A percentile compares a stretch with the other conserved stretches of the same genome.
Evolutionary conservation across 2,329 filamentous ascomycete genomes (phyloP).

Genomic region (Colletotrichum graminicola): DNA sequence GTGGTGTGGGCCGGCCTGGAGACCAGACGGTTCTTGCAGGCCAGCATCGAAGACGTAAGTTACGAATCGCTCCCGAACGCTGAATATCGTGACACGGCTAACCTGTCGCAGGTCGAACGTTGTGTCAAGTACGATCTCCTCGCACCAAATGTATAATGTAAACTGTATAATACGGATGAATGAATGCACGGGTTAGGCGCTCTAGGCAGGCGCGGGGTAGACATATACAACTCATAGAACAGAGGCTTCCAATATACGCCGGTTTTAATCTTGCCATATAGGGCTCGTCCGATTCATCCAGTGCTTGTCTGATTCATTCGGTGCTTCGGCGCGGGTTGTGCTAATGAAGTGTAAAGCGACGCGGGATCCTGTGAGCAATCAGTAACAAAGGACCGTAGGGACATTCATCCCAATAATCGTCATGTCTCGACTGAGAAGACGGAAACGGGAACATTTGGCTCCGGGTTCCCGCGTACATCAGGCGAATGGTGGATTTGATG

Average conservation of each 20-base stretch:
- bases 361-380: not conserved
- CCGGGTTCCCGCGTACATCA: no score
- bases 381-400: not conserved
- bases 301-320: no score
- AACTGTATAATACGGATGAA: slow-evolving; percentile 37
- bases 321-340: not conserved
- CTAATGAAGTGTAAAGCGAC: not conserved
- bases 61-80: not conserved
- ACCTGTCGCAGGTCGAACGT: slow-evolving; percentile 73
- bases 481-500: not conserved
- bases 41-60: slow-evolving; percentile 87
- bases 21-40: slow-evolving; percentile 88
- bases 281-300: not conserved
- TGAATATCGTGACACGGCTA: slow-evolving; percentile 34
- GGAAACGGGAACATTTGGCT: not conserved
- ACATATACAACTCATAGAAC: slow-evolving; percentile 26
- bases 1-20: slow-evolving; percentile 93
- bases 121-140: slow-evolving; percentile 93
- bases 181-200: slow-evolving; percentile 31
- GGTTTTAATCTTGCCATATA: not conserved
- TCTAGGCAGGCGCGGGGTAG: slow-evolving; percentile 20
- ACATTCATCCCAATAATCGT: not conserved
- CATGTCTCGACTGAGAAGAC: not conserved
- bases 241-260: slow-evolving; percentile 29
- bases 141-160: slow-evolving; percentile 81